Evolutionary conservation across 768 basidiomycete species (phyloP).

Genomic region (Leccinellum albellum): DNA sequence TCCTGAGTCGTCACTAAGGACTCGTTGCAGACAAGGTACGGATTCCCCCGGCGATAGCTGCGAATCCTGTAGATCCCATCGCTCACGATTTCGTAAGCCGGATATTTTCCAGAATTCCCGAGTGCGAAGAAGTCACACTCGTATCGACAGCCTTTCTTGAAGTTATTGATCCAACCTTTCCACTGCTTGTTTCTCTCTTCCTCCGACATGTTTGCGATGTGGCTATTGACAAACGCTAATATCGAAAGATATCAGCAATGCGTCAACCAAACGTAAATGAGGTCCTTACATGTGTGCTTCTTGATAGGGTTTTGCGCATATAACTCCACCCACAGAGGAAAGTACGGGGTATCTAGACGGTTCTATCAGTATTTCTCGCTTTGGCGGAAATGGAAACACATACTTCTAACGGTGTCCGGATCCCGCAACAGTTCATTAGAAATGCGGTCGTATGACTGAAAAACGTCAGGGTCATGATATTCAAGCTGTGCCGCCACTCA

Average conservation of each 20-base stretch:
- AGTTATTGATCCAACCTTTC: background rate
- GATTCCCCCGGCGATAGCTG: background rate
- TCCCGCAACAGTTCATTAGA: background rate
- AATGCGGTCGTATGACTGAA: constrained; percentile 1
- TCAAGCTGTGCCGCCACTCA: background rate
- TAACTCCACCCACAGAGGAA: background rate
- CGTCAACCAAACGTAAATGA: background rate
- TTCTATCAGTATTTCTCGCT: too few relatives aligned
- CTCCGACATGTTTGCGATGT: background rate
- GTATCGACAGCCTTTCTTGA: background rate
- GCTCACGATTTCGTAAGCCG: constrained; percentile 1
- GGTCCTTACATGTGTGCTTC: background rate
- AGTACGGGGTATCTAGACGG: background rate
- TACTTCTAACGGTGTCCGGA: constrained; percentile 2
- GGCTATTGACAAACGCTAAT: background rate
- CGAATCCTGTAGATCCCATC: constrained; percentile 3
- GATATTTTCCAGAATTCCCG: background rate
- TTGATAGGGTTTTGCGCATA: background rate
- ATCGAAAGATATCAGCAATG: background rate
- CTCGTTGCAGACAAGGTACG: background rate
- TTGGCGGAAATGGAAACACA: background rate
- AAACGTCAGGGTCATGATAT: background rate
- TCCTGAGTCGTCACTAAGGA: background rate
- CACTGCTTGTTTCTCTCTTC: background rate
- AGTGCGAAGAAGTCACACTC: constrained; percentile 3